Percentiles rank a stretch among this genome's conserved stretches.
Conservation (phyloP, 352 stramenopile genomes). For the Aphanomyces invadans region DNA sequence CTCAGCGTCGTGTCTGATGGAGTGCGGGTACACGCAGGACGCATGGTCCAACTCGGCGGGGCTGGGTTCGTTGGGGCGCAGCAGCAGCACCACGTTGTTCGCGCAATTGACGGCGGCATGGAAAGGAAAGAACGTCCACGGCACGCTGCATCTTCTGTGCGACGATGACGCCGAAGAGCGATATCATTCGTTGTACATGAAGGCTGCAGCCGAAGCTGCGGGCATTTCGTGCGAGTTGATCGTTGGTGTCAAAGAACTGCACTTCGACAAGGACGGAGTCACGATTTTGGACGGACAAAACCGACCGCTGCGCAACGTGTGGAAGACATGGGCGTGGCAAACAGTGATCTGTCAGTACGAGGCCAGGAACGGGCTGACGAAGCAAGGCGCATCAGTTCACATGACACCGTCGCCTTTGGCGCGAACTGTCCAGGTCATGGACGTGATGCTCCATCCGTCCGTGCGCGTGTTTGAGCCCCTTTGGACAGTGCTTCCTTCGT, state of each 20-base stretch:
- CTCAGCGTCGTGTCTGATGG: slow-evolving; percentile 22
- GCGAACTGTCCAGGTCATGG: slow-evolving; percentile 12
- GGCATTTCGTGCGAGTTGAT: slow-evolving; percentile 14
- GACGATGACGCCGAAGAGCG: slow-evolving; percentile 22
- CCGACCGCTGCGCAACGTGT: slow-evolving; percentile 17
- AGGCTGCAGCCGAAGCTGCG: slow-evolving; percentile 17
- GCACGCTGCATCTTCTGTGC: slow-evolving; percentile 17
- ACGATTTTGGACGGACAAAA: slow-evolving; percentile 4
- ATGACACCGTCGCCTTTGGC: too few relatives aligned
- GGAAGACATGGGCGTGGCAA: slow-evolving; percentile 25
- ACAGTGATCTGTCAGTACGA: slow-evolving; percentile 24
- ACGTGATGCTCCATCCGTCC: slow-evolving; percentile 17
- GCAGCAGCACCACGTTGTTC: slow-evolving; percentile 16
- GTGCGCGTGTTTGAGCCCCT: slow-evolving; percentile 23
- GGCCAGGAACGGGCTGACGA: not conserved
- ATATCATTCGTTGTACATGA: slow-evolving; percentile 26
- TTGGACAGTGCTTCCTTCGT: slow-evolving; percentile 21
- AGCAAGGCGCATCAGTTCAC: too few relatives aligned
- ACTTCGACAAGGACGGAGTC: not conserved
- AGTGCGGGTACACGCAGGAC: slow-evolving; percentile 22
- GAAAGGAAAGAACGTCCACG: slow-evolving; percentile 22
- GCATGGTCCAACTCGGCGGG: slow-evolving; percentile 10
- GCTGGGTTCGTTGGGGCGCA: slow-evolving; percentile 12
- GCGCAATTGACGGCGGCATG: slow-evolving; percentile 9
- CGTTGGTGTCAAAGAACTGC: slow-evolving; percentile 14